Percentiles rank a stretch among this genome's conserved stretches.
Conservation (phyloP, 2,329 filamentous ascomycete genomes). For the Stemphylium lycopersici region DNA sequence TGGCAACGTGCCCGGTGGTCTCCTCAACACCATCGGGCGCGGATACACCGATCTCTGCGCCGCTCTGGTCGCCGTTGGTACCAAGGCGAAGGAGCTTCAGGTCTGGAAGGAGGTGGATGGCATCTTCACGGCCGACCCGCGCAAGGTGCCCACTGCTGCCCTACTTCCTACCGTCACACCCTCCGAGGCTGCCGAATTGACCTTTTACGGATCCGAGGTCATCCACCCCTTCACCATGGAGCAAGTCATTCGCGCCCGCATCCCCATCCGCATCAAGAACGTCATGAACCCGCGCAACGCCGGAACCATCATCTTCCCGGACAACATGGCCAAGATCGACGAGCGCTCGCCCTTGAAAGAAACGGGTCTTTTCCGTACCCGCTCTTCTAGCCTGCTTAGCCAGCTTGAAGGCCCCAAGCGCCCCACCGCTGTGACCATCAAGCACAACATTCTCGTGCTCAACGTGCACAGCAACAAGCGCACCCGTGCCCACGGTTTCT, state of each 20-base stretch:
- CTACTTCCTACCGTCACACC: constrained; percentile 90
- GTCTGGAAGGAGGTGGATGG: constrained; percentile 99
- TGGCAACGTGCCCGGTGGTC: constrained; percentile 85
- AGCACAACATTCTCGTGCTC: constrained; percentile 94
- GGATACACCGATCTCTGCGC: constrained; percentile 98
- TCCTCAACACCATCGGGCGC: constrained; percentile 89
- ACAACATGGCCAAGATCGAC: constrained; percentile 63
- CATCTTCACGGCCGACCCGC: constrained; percentile 85
- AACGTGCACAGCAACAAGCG: constrained; percentile 98
- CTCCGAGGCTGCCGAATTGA: constrained; percentile 92
- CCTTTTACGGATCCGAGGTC: constrained; percentile 77
- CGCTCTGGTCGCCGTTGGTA: constrained; percentile 85
- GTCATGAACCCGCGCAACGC: constrained; percentile 82
- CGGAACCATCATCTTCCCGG: constrained; percentile 83
- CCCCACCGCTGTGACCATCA: constrained; percentile 83
- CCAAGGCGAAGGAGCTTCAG: constrained; percentile 87
- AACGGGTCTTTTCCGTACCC: constrained; percentile 59
- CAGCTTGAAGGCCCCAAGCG: constrained; percentile 56
- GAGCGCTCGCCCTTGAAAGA: constrained; percentile 63
- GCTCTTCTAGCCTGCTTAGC: constrained; percentile 53
- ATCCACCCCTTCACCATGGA: constrained; percentile 99
- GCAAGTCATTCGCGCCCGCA: constrained; percentile 77
- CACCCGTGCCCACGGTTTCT: constrained; percentile 93
- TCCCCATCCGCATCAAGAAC: constrained; percentile 89
- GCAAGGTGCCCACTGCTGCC: constrained; percentile 89